Percentiles rank a stretch among this genome's conserved stretches.
These are phyloP conservation scores for Sclerotinia trifoliorum DNA, from an alignment of 2,329 filamentous ascomycete species.

Conservation along the genomic window DNA sequence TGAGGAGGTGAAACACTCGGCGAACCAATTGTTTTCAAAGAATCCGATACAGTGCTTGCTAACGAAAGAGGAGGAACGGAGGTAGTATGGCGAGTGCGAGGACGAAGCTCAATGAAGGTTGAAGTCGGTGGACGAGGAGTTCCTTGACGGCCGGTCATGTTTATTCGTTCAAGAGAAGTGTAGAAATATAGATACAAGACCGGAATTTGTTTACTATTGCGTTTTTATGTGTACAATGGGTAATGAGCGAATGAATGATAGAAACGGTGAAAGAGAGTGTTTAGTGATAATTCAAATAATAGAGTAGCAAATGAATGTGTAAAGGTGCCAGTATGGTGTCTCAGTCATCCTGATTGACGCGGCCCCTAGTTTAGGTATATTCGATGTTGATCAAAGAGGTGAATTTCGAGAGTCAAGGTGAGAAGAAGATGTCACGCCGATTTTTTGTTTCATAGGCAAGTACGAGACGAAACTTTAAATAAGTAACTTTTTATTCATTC, in stretches of 20 bases:
- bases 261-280: conserved; percentile 2
- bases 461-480: not conserved
- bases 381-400: not conserved
- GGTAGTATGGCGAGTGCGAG: conserved; percentile 12
- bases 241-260: not conserved
- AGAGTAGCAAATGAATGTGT: conserved; percentile 17
- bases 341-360: conserved; percentile 21
- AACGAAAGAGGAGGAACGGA: conserved; percentile 4
- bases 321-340: conserved; percentile 16
- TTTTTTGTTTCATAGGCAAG: not conserved
- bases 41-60: not conserved
- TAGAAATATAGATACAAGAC: not conserved
- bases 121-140: conserved; percentile 11
- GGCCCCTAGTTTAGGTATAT: conserved; percentile 15
- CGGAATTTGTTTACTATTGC: not conserved
- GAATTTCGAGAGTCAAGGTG: not conserved
- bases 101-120: conserved; percentile 10
- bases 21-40: not conserved
- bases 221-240: not conserved
- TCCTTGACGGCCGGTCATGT: conserved; percentile 18
- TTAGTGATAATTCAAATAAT: not conserved
- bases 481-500: conserved; percentile 20
- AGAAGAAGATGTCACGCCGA: not conserved
- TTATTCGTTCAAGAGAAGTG: not conserved
- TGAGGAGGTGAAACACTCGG: not conserved